phyloP scores from a whole-genome alignment of 352 stramenopile genomes.

The Blastocystis sp. region DNA sequence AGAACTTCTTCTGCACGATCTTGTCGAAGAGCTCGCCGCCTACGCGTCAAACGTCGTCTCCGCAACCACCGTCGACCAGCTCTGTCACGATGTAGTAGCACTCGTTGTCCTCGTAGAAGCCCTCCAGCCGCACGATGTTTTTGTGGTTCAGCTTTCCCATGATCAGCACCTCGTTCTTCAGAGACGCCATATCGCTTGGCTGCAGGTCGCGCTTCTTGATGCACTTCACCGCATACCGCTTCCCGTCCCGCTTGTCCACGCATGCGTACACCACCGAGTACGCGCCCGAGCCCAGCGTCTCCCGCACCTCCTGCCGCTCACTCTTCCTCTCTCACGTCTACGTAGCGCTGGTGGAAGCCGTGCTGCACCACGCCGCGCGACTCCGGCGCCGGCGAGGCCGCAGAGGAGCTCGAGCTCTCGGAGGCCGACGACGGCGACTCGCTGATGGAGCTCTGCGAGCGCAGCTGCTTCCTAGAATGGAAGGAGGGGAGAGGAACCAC shows the following conservation, averaged over 20 bases:
- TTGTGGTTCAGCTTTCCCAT: conserved; percentile 76
- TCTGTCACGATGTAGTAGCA: conserved; percentile 95
- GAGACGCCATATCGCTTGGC: conserved; percentile 71
- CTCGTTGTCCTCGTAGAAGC: conserved; percentile 81
- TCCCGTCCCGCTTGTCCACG: conserved; percentile 70
- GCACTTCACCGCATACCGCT: conserved; percentile 79
- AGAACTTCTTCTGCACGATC: conserved; percentile 80
- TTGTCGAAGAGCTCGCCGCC: conserved; percentile 86
- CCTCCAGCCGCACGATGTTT: conserved; percentile 80
- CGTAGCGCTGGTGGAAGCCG: conserved; percentile 31
- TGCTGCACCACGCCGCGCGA: conserved; percentile 41
- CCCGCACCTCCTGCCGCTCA: conserved; percentile 64
- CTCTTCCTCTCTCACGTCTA: background rate
- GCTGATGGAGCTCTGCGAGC: background rate
- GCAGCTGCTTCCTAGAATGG: background rate
- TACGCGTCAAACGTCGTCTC: background rate
- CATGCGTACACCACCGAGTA: conserved; percentile 76
- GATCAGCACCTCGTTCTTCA: conserved; percentile 68
- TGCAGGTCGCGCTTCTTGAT: conserved; percentile 77
- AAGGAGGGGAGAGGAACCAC: background rate
- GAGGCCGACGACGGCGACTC: background rate
- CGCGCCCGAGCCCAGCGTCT: conserved; percentile 75
- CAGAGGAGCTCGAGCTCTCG: background rate
- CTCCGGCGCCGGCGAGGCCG: background rate
- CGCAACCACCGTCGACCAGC: conserved; percentile 77